Evolutionary conservation across 2,329 filamentous ascomycete species (phyloP), one percentile per base, ranked within the genome.

Genomic region (Pseudopithomyces maydicus): DNA sequence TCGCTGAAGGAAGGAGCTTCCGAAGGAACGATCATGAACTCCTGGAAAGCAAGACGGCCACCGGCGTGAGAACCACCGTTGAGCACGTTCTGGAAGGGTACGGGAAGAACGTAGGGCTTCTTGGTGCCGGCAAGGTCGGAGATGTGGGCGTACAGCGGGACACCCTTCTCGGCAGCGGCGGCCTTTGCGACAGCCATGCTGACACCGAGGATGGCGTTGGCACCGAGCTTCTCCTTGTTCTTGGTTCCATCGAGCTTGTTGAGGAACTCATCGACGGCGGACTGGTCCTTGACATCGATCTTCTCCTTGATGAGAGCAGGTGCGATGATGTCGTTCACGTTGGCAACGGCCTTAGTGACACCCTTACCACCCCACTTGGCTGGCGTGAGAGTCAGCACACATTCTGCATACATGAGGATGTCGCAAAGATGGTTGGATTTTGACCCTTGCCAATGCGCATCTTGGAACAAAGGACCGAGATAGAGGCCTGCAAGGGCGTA

Each of bases 1-100:
- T 99, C 95, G 70, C 89, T 88, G 88, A 99, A 99, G 63, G 90
- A 89, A 60, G 92, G 89, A 68, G 95, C 95, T 63, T 88, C 84
- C 69, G 66, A 74, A 61, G 80, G 80, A 55, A 82, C 80, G 59
- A 83, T 81, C 80, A 83, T 83, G 78, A 83, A 83, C 71, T 83
- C 80, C 73, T 86, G 84, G 77, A 86, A 85, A 43, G 83, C 82
- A 68, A 85, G 87, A 78, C 93, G 91, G 75, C 95, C 95, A 86
- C 95, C 95, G 68, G 95, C 95, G 85, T 99, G 95, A 74, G 94
- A 98, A 69, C 95, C 90, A 66, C 84, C 84, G 73, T 86, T 86
- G 52, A 86, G 77, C 50, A 85, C 82, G 43, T 58, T 58, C 48
- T 55, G 52, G 52, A 58, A 86, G 26, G 84, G 84, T 43, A 85